phyloP scores from a whole-genome alignment of 768 basidiomycete species.

The Russula dissimulans region DNA sequence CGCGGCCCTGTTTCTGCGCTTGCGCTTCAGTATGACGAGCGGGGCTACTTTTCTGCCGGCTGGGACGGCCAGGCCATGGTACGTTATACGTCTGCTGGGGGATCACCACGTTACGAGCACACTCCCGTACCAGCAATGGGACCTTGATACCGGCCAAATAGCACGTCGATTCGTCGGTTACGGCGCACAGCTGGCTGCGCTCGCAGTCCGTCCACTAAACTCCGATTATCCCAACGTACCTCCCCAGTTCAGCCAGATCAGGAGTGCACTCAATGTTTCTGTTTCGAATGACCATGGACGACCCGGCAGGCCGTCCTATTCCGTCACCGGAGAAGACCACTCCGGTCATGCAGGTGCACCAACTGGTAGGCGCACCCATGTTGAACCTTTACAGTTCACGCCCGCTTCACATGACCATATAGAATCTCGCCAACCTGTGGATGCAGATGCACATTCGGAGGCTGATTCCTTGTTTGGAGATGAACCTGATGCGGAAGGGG shows the following conservation, averaged over 20 bases:
- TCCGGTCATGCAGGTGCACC: background rate
- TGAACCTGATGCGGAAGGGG: conserved; percentile 57
- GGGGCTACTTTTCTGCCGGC: conserved; percentile 79
- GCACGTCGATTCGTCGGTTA: conserved; percentile 74
- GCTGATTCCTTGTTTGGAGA: conserved; percentile 88
- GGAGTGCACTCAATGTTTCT: background rate
- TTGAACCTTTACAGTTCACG: background rate
- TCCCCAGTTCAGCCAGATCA: conserved; percentile 16
- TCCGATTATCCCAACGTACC: conserved; percentile 26
- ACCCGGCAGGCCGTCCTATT: background rate
- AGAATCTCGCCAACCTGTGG: conserved; percentile 10
- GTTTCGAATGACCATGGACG: conserved; percentile 2
- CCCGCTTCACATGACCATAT: background rate
- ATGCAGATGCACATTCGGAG: conserved; percentile 64
- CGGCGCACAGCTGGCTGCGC: conserved; percentile 72
- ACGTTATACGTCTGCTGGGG: conserved; percentile 27
- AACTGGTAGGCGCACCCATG: background rate
- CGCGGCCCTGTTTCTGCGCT: conserved; percentile 80
- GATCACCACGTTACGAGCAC: conserved; percentile 1
- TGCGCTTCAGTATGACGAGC: conserved; percentile 71
- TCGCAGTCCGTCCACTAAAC: conserved; percentile 63
- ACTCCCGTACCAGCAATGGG: conserved; percentile 76
- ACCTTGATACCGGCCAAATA: conserved; percentile 81
- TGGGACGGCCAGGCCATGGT: conserved; percentile 91
- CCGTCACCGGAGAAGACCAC: conserved; percentile 1